Evolutionary conservation across 805 yeast genomes (phyloP), one percentile per base, ranked within the genome.

Genomic region (Nakazawaea populi): DNA sequence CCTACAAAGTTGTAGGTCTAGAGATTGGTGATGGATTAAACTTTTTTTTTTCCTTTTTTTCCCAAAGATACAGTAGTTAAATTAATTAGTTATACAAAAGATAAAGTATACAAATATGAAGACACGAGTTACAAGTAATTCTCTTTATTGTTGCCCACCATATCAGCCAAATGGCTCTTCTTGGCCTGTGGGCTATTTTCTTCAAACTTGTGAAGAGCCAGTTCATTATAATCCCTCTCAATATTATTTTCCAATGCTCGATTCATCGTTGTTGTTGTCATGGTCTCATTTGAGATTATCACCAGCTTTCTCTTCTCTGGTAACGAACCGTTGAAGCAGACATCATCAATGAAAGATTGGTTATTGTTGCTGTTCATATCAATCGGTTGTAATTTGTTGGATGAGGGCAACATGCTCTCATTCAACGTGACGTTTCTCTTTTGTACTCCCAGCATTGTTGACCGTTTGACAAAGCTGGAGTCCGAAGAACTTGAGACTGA

Each of bases 361-460:
- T 12, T 14, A 12, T 5, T 9, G 30, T 32, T 18, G 4, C 12
- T 6, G 32, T 44, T 44, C 34, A 44, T 6, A 8, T 44, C 47
- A 8, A 44, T 36, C 12, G 41, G 41, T 12, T 18, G 24, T 12
- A 44, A 37, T n/a, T 35, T 44, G 34, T 36, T 44, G 5, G 41
- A 29, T n/a, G 42, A 28, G 29, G 42, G 14, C n/a, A 48, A 31
- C 51, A 48, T 48, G n/a, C n/a, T 43, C 28, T 48, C 51, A 28
- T 48, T 48, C 24, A 48, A 37, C 5, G 51, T 48, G 3, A 48
- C 41, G 30, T 48, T 42, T 27, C 51, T 47, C 37, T 42, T 47
- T 18, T 40, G 41, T 7, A 30, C 18, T 42, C 24, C 24, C 24
- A 18, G 24, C 24, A 18, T 18, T 18, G 24, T 18, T 9, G 36